A percentile compares a stretch with the other conserved stretches of the same genome.
Conservation (phyloP, 1,284 basidiomycete genomes). For the Microbotryomycetes sp. region DNA sequence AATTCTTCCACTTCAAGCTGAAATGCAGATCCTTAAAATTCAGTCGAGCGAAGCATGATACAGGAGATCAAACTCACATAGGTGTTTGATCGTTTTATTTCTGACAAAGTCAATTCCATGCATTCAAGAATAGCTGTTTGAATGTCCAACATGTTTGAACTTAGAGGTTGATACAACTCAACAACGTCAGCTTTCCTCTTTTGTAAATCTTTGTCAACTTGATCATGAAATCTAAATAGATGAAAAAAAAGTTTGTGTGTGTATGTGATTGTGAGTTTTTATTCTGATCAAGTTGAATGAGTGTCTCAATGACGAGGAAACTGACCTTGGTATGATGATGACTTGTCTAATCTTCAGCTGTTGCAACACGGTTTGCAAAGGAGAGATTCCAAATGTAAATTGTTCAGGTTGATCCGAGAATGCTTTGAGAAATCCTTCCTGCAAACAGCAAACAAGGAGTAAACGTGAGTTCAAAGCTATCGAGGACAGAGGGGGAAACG, state of each 20-base stretch:
- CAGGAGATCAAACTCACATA: slow-evolving; percentile 50
- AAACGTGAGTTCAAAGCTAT: no score
- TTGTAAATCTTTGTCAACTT: slow-evolving; percentile 70
- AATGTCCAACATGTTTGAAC: slow-evolving; percentile 79
- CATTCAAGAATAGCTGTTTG: slow-evolving; percentile 91
- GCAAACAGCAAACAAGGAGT: slow-evolving; percentile 24
- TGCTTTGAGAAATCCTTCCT: slow-evolving; percentile 86
- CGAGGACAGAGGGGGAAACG: no score
- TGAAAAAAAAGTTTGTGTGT: background rate
- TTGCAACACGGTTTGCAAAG: slow-evolving; percentile 84
- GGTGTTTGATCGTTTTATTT: slow-evolving; percentile 82
- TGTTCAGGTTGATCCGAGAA: slow-evolving; percentile 95
- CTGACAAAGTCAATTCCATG: slow-evolving; percentile 82
- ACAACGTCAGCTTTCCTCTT: slow-evolving; percentile 82
- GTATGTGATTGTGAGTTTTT: no score
- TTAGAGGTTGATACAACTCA: slow-evolving; percentile 82
- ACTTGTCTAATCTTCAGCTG: slow-evolving; percentile 83
- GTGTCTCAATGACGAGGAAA: background rate
- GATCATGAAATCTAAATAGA: slow-evolving; percentile 70
- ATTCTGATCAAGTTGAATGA: background rate
- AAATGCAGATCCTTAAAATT: background rate
- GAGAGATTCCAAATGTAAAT: slow-evolving; percentile 84
- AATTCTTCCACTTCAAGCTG: slow-evolving; percentile 92
- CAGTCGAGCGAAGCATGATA: background rate
- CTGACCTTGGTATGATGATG: slow-evolving; percentile 82